A percentile compares a stretch with the other conserved stretches of the same genome.
These are phyloP conservation scores for Wickerhamomyces alni DNA, from an alignment of 805 yeast genomes.

Conservation along the genomic window DNA sequence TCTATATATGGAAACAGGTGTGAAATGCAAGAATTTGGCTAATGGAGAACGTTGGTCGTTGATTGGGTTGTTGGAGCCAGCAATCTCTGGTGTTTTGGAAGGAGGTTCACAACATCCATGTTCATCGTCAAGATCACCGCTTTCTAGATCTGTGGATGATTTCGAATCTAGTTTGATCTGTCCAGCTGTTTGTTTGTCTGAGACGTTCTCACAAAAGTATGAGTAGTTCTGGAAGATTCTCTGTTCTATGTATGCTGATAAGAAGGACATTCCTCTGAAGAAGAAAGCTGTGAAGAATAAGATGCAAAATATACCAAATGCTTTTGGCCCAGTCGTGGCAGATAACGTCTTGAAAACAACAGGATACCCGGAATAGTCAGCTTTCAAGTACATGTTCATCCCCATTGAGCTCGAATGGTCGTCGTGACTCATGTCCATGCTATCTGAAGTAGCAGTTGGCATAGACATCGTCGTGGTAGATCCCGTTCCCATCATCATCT, in stretches of 20 bases:
- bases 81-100: not conserved
- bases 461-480: conserved; percentile 15
- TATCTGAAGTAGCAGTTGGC: conserved; percentile 6
- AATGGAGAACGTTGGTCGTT: conserved; percentile 15
- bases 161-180: not conserved
- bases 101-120: not conserved
- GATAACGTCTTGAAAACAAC: conserved; percentile 51
- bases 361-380: conserved; percentile 46
- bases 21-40: conserved; percentile 30
- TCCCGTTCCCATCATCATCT: conserved; percentile 25
- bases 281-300: conserved; percentile 54
- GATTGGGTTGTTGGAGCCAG: not conserved
- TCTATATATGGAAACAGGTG: conserved; percentile 33
- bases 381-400: conserved; percentile 58
- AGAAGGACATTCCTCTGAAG: conserved; percentile 53
- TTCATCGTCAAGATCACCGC: not conserved
- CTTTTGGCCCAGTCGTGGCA: conserved; percentile 52
- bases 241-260: conserved; percentile 60
- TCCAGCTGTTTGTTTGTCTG: not conserved
- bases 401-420: conserved; percentile 7
- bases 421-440: conserved; percentile 9
- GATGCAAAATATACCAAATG: conserved; percentile 67
- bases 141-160: not conserved
- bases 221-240: conserved; percentile 35
- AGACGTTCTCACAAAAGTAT: not conserved